Percentiles rank a stretch among this genome's conserved stretches.
phyloP scores from a whole-genome alignment of 2,329 filamentous ascomycete species.

The Stagonosporopsis cucurbitacearum region DNA sequence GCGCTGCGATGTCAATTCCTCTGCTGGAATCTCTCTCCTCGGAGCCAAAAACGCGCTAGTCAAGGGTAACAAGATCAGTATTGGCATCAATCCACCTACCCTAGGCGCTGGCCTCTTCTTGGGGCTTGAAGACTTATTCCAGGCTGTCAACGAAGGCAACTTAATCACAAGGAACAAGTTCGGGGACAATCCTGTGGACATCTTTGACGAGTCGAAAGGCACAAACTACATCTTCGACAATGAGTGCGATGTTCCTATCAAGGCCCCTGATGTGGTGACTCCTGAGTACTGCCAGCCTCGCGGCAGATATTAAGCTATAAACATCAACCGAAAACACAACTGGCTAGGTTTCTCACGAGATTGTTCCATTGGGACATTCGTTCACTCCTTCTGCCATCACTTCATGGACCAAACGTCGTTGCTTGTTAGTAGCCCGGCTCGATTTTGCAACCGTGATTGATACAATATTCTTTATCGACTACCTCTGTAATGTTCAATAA shows the following conservation, averaged over 20 bases:
- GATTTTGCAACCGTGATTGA: background rate
- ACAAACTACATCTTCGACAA: background rate
- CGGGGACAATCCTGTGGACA: background rate
- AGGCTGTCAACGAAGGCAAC: background rate
- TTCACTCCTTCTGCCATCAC: background rate
- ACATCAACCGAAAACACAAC: background rate
- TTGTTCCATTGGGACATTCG: background rate
- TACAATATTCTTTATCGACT: background rate
- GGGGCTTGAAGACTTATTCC: background rate
- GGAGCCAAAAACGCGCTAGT: conserved; percentile 20
- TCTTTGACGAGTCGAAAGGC: background rate
- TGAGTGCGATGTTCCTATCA: background rate
- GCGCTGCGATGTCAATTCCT: background rate
- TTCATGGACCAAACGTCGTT: background rate
- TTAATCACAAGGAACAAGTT: conserved; percentile 1
- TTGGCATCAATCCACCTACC: background rate
- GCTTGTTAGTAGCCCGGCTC: background rate
- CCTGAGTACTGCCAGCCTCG: conserved; percentile 1
- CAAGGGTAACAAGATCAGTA: conserved; percentile 16
- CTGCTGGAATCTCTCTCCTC: conserved; percentile 13
- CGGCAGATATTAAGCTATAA: background rate
- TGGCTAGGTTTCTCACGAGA: background rate
- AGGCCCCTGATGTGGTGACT: background rate
- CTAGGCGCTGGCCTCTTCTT: background rate
- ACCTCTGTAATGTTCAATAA: background rate